Evolutionary conservation across 2,329 filamentous ascomycete genomes (phyloP).

Genomic region (Sporothrix brasiliensis): DNA sequence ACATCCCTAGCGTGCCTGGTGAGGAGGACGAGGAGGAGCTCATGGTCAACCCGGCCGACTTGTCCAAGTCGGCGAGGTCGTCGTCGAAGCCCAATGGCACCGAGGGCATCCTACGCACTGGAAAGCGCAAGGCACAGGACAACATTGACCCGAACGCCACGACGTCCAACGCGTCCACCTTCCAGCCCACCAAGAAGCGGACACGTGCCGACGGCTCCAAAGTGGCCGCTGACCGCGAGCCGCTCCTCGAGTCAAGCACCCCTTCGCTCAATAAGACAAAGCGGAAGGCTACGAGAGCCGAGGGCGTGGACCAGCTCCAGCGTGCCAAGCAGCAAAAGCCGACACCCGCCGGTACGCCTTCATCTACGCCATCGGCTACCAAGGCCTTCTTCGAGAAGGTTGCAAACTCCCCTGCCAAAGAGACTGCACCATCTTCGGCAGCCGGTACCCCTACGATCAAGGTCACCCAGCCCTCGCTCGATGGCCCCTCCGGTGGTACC

Average conservation of each 20-base stretch:
- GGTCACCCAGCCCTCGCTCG: conserved; percentile 38
- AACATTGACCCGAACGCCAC: conserved; percentile 49
- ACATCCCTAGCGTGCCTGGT: conserved; percentile 55
- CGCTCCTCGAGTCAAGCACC: conserved; percentile 44
- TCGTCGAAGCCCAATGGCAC: conserved; percentile 42
- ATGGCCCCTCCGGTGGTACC: conserved; percentile 37
- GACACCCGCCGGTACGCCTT: conserved; percentile 7
- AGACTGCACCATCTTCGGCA: conserved; percentile 33
- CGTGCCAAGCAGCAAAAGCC: conserved; percentile 57
- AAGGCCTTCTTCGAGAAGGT: conserved; percentile 62
- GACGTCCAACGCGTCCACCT: conserved; percentile 42
- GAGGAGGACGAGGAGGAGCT: conserved; percentile 42
- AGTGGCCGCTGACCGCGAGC: conserved; percentile 43
- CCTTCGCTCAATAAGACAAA: conserved; percentile 53
- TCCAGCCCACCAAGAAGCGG: conserved; percentile 53
- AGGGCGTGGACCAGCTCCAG: conserved; percentile 52
- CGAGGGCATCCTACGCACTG: conserved; percentile 41
- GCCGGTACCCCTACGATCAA: conserved; percentile 33
- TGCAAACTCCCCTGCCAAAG: conserved; percentile 53
- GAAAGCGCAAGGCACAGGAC: conserved; percentile 62
- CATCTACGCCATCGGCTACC: conserved; percentile 53
- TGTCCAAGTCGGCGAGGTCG: conserved; percentile 35
- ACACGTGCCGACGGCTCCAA: conserved; percentile 43
- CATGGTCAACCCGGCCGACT: conserved; percentile 8
- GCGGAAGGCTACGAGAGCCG: conserved; percentile 53